Evolutionary conservation across 306 rosid genomes (phyloP).

Genomic region (Ormosia semicastrata): DNA sequence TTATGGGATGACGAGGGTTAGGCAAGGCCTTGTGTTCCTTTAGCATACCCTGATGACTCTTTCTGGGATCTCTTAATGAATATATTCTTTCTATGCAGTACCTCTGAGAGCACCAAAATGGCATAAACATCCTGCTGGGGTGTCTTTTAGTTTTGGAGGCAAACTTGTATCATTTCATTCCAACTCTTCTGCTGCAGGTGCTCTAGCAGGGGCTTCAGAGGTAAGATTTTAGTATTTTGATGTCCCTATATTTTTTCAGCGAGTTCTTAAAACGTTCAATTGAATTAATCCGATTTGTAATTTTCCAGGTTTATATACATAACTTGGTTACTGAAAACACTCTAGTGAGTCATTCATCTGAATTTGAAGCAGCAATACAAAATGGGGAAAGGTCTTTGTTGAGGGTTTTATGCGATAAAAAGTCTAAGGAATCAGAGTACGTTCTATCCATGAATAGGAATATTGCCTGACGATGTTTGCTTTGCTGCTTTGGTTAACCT

Average conservation of each 20-base stretch:
- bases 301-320: conserved; percentile 77
- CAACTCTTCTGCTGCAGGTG: conserved; percentile 55
- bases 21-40: neutral
- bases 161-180: conserved; percentile 79
- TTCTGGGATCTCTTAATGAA: conserved; percentile 14
- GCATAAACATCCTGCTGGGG: conserved; percentile 95
- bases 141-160: conserved; percentile 97
- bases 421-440: conserved; percentile 81
- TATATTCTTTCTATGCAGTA: conserved; percentile 46
- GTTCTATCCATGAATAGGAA: conserved; percentile 20
- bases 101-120: conserved; percentile 94
- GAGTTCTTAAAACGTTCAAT: conserved; percentile 2
- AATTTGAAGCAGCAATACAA: conserved; percentile 92
- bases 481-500: neutral
- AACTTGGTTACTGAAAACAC: conserved; percentile 78
- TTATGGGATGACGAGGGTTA: conserved; percentile 8
- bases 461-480: neutral
- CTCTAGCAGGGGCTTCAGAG: conserved; percentile 70
- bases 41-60: neutral
- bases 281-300: conserved; percentile 19
- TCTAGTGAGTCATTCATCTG: conserved; percentile 84
- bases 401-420: conserved; percentile 80
- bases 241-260: neutral
- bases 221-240: conserved; percentile 40
- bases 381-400: conserved; percentile 80